Base-by-base conservation (phyloP, 345 rosid genomes). In the Mercurialis annua region DNA sequence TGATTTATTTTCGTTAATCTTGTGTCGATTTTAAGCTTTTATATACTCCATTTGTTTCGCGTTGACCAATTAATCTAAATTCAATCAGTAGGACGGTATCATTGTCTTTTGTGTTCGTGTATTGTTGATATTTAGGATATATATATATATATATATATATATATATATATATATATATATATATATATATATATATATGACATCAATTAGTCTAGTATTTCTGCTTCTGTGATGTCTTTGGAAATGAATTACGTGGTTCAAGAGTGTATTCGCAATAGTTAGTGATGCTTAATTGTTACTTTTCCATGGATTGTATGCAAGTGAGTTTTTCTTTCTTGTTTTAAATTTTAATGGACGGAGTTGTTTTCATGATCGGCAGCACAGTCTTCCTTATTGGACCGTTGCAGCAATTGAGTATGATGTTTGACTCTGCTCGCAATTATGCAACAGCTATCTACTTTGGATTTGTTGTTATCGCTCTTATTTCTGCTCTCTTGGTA, bases 321-420 rank as follows among this genome's bases (percentile, higher is more conserved):
- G 15, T 48, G 27, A 26, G 17, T 52, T 69, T 12, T 24, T 24
- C 11, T 59, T 34, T 31, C 0, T 26, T 40, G n/a, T 72, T 62
- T 21, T 44, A 27, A 14, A 3, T 14, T 55, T 70, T 68, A 60
- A 67, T 30, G 67, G 64, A 59, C 75, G 67, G 38, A 81, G 44
- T 73, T 65, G 60, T 62, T 68, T 70, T 66, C 68, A 27, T 73
- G 62, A 77, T 77, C 81, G 95, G 84, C 96, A 94, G 97, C 89
- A 94, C 99, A 89, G 99, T 82, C 76, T 90, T 94, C 73, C 86
- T 94, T 62, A 79, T 87, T 72, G 98, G 99, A 77, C 81, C 82
- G 77, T 80, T 52, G 67, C 87, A 76, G 66, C 99, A 94, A 70
- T 49, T 91, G 48, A 81, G 80, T 29, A 91, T 91, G 99, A 94